Evolutionary conservation across 768 basidiomycete species (phyloP).

Genomic region (Steccherinum ochraceum): DNA sequence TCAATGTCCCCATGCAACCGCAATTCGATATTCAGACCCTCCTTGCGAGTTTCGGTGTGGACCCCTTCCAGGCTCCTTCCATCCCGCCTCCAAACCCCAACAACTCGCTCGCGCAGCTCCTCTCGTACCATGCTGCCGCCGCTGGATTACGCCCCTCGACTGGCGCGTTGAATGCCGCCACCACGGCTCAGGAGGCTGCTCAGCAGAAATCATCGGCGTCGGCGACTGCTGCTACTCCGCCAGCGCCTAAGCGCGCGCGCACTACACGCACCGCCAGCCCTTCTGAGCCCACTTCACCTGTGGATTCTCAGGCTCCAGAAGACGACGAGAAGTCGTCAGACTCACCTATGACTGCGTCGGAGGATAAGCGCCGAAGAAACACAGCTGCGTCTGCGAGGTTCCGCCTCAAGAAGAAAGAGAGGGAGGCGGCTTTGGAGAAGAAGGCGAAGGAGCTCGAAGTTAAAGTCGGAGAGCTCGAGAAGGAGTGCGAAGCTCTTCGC

Average conservation of each 20-base stretch:
- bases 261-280: slow-evolving; percentile 23
- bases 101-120: slow-evolving; percentile 65
- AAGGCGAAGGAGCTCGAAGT: slow-evolving; percentile 80
- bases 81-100: slow-evolving; percentile 25
- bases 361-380: slow-evolving; percentile 92
- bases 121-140: slow-evolving; percentile 47
- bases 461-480: slow-evolving; percentile 76
- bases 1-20: slow-evolving; percentile 24
- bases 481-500: slow-evolving; percentile 83
- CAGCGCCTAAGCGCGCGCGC: slow-evolving; percentile 48
- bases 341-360: slow-evolving; percentile 43
- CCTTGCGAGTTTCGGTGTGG: slow-evolving; percentile 33
- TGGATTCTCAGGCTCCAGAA: slow-evolving; percentile 22
- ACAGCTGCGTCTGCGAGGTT: slow-evolving; percentile 92
- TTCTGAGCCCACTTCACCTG: slow-evolving; percentile 14
- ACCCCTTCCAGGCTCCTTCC: slow-evolving; percentile 33
- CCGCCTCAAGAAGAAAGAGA: slow-evolving; percentile 93
- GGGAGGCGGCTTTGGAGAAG: slow-evolving; percentile 83
- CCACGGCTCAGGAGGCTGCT: slow-evolving; percentile 9
- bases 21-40: slow-evolving; percentile 37
- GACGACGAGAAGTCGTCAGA: slow-evolving; percentile 21
- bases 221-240: slow-evolving; percentile 21
- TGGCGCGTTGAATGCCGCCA: no score
- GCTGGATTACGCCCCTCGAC: slow-evolving; percentile 13
- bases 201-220: slow-evolving; percentile 14